A percentile compares a stretch with the other conserved stretches of the same genome.
Evolutionary conservation across 208 protist species (phyloP).

Genomic region (Wallacemonas sp.): DNA sequence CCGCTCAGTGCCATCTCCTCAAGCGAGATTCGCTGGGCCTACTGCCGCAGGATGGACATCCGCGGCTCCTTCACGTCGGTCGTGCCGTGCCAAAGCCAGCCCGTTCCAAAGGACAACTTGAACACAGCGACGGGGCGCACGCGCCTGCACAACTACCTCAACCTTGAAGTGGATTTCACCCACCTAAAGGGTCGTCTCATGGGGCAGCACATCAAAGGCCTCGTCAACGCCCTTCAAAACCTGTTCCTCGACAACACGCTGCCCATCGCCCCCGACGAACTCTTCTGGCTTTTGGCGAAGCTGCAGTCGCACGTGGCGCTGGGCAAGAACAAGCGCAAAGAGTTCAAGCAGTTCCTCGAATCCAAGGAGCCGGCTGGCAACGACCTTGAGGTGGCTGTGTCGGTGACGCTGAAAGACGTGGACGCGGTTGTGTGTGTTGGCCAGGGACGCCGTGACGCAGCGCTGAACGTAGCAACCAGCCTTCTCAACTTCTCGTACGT

Average conservation of each 20-base stretch:
- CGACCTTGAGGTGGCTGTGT: constrained; percentile 61
- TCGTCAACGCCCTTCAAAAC: constrained; percentile 69
- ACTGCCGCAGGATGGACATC: constrained; percentile 38
- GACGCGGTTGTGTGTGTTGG: constrained; percentile 31
- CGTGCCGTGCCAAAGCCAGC: constrained; percentile 61
- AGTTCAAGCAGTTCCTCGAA: constrained; percentile 71
- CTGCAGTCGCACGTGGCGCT: constrained; percentile 67
- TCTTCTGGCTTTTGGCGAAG: constrained; percentile 85
- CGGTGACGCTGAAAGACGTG: constrained; percentile 48
- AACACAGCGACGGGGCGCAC: constrained; percentile 45
- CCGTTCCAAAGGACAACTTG: constrained; percentile 47
- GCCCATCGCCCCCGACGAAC: constrained; percentile 67
- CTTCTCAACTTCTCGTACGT: constrained; percentile 63
- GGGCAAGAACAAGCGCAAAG: constrained; percentile 74
- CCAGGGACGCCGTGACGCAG: constrained; percentile 16
- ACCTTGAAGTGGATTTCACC: constrained; percentile 56
- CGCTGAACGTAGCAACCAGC: constrained; percentile 41
- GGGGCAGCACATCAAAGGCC: constrained; percentile 60
- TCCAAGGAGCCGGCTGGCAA: constrained; percentile 54
- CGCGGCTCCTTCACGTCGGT: constrained; percentile 58
- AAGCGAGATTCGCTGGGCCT: constrained; percentile 40
- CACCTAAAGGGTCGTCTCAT: constrained; percentile 59
- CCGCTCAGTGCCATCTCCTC: constrained; percentile 53
- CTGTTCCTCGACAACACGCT: constrained; percentile 62
- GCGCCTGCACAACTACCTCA: constrained; percentile 60